Evolutionary conservation across 192 early-diverging fungal species (phyloP), one percentile per base, ranked within the genome.

Genomic region (Coemansia sp.): DNA sequence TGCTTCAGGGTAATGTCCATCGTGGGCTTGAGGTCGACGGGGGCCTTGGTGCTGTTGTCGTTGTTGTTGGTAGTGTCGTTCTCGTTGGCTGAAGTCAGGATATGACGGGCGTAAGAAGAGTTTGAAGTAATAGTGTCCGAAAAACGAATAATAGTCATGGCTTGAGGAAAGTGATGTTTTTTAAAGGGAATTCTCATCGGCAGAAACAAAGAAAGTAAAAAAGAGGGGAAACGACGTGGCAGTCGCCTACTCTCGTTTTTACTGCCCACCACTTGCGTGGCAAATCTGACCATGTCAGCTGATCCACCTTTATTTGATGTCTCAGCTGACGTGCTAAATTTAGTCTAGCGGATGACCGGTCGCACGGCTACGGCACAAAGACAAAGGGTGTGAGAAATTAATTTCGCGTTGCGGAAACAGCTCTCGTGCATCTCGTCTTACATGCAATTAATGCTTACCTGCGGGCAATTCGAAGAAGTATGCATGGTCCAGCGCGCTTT

Each of bases 401-500:
- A 37, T 37, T 37, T 37, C 34, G 34, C 1, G 9, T 37, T 37
- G 34, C 34, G 34, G 34, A 37, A 37, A 37, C 34, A 9, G 34
- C 34, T 3, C 34, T 37, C 34, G 34, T 37, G 34, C 34, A 10
- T 17, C 21, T 3, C 21, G 4, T 34, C 12, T 4, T 5, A 15
- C 14, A 17, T 9, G 24, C 49, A 21, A 22, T 37, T 21, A 24
- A 50, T 37, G 34, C 62, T 30, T 73, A 70, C 77, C 71, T 58
- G 73, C 59, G 22, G 91, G 91, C n/a, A 83, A 71, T 53, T 93
- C 91, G 15, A 67, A 67, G 59, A 94, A 94, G 57, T 91, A 94
- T 11, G 83, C 65, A 64, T 91, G 88, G 11, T 79, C 70, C 15
- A 91, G 57, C 18, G 92, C 92, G 43, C 81, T 73, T 27, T 73